Conservation (phyloP, 2,329 filamentous ascomycete genomes). For the Basipetospora chlamydospora region DNA sequence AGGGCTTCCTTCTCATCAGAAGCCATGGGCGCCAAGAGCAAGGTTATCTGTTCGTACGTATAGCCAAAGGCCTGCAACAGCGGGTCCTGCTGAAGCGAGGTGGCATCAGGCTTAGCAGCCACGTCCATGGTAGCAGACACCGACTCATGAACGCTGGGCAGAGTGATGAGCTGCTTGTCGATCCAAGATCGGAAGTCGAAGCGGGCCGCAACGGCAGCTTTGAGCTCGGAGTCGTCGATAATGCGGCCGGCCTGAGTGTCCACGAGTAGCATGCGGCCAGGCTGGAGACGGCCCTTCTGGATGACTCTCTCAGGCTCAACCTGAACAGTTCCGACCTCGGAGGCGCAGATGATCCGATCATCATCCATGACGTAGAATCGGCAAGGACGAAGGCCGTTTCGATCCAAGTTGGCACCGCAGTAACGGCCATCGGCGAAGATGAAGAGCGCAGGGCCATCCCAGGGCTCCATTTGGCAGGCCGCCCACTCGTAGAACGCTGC, state of each 20-base stretch:
- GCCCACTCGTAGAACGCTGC: slow-evolving; percentile 98
- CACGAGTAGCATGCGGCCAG: slow-evolving; percentile 89
- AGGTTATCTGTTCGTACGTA: slow-evolving; percentile 85
- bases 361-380: slow-evolving; percentile 95
- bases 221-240: slow-evolving; percentile 86
- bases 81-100: slow-evolving; percentile 68
- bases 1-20: slow-evolving; percentile 94
- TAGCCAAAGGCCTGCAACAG: slow-evolving; percentile 81
- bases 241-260: slow-evolving; percentile 82
- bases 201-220: slow-evolving; percentile 72
- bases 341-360: slow-evolving; percentile 92
- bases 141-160: slow-evolving; percentile 59
- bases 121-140: slow-evolving; percentile 46
- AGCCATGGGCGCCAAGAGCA: slow-evolving; percentile 88
- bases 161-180: slow-evolving; percentile 67
- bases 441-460: slow-evolving; percentile 93
- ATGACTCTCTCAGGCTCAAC: slow-evolving; percentile 83
- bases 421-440: slow-evolving; percentile 94
- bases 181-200: slow-evolving; percentile 84
- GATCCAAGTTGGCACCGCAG: slow-evolving; percentile 91
- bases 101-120: slow-evolving; percentile 49
- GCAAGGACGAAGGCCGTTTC: slow-evolving; percentile 89
- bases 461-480: slow-evolving; percentile 96
- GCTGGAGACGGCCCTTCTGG: slow-evolving; percentile 86
- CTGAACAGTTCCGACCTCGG: slow-evolving; percentile 84